Evolutionary conservation across 371 early-diverging fungal genomes (phyloP), one percentile per base, ranked within the genome.

Genomic region (Rhizopus microsporus): DNA sequence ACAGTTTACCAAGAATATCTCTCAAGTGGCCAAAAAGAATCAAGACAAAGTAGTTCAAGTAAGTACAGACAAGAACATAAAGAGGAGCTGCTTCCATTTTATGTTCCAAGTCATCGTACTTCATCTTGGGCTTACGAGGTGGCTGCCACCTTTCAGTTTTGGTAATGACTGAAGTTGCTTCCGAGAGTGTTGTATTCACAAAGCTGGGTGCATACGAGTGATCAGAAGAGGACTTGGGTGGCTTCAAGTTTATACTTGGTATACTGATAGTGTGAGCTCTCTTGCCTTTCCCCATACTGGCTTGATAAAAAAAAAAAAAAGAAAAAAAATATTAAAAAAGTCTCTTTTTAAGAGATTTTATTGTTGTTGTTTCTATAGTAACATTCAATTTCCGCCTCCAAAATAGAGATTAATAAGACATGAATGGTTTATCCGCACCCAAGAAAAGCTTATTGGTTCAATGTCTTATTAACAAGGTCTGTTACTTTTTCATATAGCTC

Each of bases 21-120:
- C 95, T 80, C 56, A 94, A 60, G 75, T 97, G 96, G 31, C 98
- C 99, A 77, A 94, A 88, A 38, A 94, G 74, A 40, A 97, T 94
- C 57, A 99, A 83, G 65, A 98, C 84, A 69, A 96, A 88, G 83
- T 93, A 99, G 54, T 92, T 91, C 43, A 99, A 80, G 79, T 98
- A 99, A 39, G 99, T 98, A 16, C 96, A 92, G 46, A 98, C 86
- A 46, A 98, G 80, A 65, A 83, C 86, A 68, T 80, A 85, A 54
- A 81, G 82, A 17, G 86, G 95, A 68, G 75, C 62, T 59, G 78
- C 81, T 59, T 83, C 90, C 48, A 75, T 65, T 43, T 67, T 64
- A 52, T 71, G 71, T 15, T 72, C 72, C 4, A 68, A 51, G 37
- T 72, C 72, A 33, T 72, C 71, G 13, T 69, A 69, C 49, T 66